Evolutionary conservation across 345 rosid genomes (phyloP), one percentile per base, ranked within the genome.

Genomic region (Brassica nigra): DNA sequence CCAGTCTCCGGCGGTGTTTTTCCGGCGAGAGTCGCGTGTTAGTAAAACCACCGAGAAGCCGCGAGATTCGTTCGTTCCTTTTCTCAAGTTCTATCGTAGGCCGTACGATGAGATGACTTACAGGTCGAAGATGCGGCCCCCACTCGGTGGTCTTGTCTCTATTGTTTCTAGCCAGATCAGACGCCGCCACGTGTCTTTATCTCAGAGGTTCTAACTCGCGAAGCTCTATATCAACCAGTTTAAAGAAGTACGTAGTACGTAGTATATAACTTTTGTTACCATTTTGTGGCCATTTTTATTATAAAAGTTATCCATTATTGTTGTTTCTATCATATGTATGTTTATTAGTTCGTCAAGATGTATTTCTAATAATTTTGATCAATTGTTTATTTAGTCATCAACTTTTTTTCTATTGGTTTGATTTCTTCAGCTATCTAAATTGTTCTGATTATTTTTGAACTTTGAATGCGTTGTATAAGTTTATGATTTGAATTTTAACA

Each of bases 61-160:
- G 18, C 86, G 92, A 7, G 95, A 91, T 42, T 86, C 92, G 80
- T 96, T 96, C 79, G 27, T 81, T 39, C 95, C 93, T 27, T 93
- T 86, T 42, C 81, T 91, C 76, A 90, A 89, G 82, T 87, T 96
- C 68, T 93, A 96, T 67, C 81, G 95, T 66, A 84, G 94, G 82
- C 99, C 98, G 74, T 96, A 96, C 79, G 97, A 93, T 71, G 99
- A 96, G 92, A 92, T 96, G 98, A 80, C 93, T 29, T 96, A 96
- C 64, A 86, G 98, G 87, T 91, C 99, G 65, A 93, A 89, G 94
- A 96, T 96, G 99, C 80, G 91, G 83, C 97, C 99, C 31, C 99
- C 99, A 49, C 87, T 80, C 0, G 80, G 98, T 2, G 99, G 99
- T 20, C 88, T 96, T 1, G 87, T 92, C 58, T 96, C 99, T 47